phyloP scores from a whole-genome alignment of 208 protist genomes.

The Crithidia mellificae region DNA sequence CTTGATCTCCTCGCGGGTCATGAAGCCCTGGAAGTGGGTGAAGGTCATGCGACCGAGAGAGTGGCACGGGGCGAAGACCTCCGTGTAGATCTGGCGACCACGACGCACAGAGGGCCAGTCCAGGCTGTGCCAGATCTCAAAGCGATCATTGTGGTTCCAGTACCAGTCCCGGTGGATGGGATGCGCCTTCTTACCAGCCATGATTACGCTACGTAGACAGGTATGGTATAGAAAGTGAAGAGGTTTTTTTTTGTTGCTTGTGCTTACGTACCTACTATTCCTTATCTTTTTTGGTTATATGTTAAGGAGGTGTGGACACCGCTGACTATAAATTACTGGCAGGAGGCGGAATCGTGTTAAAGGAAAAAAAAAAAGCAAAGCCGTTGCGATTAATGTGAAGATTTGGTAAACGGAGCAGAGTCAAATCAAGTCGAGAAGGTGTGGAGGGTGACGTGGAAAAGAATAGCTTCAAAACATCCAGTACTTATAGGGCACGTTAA shows the following conservation, averaged over 20 bases:
- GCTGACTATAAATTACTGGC: conserved; percentile 10
- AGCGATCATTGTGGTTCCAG: conserved; percentile 89
- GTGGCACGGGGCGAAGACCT: conserved; percentile 98
- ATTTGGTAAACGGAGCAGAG: no score
- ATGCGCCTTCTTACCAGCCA: conserved; percentile 86
- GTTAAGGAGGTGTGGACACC: conserved; percentile 6
- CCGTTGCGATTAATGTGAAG: no score
- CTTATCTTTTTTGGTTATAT: conserved; percentile 6
- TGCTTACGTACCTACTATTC: conserved; percentile 29
- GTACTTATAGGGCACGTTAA: no score
- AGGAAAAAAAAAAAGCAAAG: conserved; percentile 1
- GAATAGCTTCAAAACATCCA: no score
- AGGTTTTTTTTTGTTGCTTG: no score
- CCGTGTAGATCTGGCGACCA: conserved; percentile 97
- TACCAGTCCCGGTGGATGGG: conserved; percentile 89
- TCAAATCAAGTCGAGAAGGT: no score
- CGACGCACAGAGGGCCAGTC: conserved; percentile 94
- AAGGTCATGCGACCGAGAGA: conserved; percentile 95
- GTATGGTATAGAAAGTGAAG: conserved; percentile 6
- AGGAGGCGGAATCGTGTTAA: neutral
- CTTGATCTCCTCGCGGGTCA: conserved; percentile 97
- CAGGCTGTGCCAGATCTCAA: conserved; percentile 89
- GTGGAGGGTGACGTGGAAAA: no score
- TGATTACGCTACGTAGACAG: conserved; percentile 32
- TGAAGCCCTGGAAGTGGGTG: conserved; percentile 97